Evolutionary conservation across 2,329 filamentous ascomycete genomes (phyloP), one percentile per base, ranked within the genome.

Genomic region (Verticillium tricorpus): DNA sequence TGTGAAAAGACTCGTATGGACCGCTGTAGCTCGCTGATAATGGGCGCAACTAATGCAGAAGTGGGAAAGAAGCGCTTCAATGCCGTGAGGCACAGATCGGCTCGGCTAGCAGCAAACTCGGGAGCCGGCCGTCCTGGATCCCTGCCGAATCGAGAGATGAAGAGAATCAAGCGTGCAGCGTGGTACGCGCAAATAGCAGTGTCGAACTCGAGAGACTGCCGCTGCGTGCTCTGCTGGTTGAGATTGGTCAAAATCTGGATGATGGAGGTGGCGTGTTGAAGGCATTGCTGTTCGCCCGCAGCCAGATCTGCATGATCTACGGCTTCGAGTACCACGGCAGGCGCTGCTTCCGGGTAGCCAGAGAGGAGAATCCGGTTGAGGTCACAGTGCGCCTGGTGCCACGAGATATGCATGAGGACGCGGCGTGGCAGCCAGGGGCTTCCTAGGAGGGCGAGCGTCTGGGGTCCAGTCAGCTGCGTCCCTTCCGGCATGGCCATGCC

Each of bases 161-260:
- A 71, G 12, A 71, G 66, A 1, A 78, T 68, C 1, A 79, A 67
- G 1, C 76, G 71, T 0, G 76, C 73, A 4, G 73, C 72, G 39
- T 80, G 77, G 32, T 79, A 80, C 0, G 74, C 76, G 40, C 77
- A 79, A 1, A 80, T 76, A 5, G 77, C 77, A 0, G 72, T 73
- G 54, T 79, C 77, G 35, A 76, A 73, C 59, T 80, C 77, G 0
- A 79, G 68, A 12, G 75, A 70, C 5, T 70, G 65, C 1, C 63
- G 61, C 12, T 59, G 63, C 1, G 67, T 64, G 56, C 67, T 65
- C 56, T 70, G 63, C 31, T 69, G 68, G 19, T 68, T 66, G 37
- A 76, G 70, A 31, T 69, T 70, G 3, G 67, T 67, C 5, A 74
- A 66, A 17, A 75, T 70, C 17, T 72, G 71, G n/a, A 76, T 70